phyloP scores from a whole-genome alignment of 1,284 basidiomycete species.

The Ustilago vetiveriae region DNA sequence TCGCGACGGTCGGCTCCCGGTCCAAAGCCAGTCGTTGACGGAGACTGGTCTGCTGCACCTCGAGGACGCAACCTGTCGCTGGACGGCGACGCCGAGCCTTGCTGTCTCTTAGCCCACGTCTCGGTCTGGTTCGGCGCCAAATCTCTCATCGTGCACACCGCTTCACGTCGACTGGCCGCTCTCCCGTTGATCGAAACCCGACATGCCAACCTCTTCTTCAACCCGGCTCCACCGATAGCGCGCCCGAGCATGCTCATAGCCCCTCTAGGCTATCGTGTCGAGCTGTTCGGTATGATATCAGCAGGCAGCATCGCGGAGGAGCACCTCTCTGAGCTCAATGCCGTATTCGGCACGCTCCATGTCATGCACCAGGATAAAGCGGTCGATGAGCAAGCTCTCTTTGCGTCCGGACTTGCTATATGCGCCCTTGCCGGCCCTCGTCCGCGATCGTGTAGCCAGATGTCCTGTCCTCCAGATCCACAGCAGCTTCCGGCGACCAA shows the following conservation, averaged over 20 bases:
- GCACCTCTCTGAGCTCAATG: conserved; percentile 11
- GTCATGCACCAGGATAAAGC: neutral
- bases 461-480: neutral
- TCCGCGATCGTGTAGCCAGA: neutral
- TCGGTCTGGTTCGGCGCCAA: conserved; percentile 3
- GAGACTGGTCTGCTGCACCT: conserved; percentile 5
- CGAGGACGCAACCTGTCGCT: neutral
- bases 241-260: conserved; percentile 13
- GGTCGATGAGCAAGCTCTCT: neutral
- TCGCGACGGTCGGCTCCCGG: neutral
- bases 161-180: conserved; percentile 15
- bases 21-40: neutral
- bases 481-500: too few relatives aligned
- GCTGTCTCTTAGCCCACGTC: conserved; percentile 8
- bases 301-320: conserved; percentile 6
- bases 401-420: conserved; percentile 26
- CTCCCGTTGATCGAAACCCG: conserved; percentile 13
- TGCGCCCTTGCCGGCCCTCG: conserved; percentile 4
- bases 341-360: conserved; percentile 1
- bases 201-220: neutral
- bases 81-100: conserved; percentile 1
- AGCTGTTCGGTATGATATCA: conserved; percentile 8
- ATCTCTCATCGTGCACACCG: conserved; percentile 4
- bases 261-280: conserved; percentile 12
- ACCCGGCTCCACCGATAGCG: neutral